These are phyloP conservation scores for Phialocephala subalpina DNA, from an alignment of 2,329 filamentous ascomycete genomes.

Conservation along the genomic window DNA sequence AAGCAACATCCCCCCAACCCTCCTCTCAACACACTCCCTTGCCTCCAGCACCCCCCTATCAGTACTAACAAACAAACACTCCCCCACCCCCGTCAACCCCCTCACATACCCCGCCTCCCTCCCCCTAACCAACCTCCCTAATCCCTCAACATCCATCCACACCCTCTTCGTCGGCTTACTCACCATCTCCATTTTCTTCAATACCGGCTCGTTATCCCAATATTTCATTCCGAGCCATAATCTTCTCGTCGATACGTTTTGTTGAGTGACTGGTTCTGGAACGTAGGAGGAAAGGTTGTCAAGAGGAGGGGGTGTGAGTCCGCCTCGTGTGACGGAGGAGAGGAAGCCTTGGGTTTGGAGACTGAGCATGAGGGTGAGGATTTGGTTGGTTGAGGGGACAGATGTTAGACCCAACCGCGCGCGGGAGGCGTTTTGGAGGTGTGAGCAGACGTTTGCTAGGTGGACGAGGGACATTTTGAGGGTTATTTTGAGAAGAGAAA, in stretches of 20 bases:
- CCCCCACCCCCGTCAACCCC: conserved; percentile 70
- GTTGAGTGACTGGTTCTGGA: conserved; percentile 59
- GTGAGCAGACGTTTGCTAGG: conserved; percentile 75
- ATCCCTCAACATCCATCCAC: conserved; percentile 64
- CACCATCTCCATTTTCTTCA: conserved; percentile 68
- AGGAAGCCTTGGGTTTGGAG: conserved; percentile 76
- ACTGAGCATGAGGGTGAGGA: conserved; percentile 68
- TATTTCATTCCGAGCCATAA: conserved; percentile 80
- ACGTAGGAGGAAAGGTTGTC: conserved; percentile 56
- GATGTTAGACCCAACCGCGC: conserved; percentile 74
- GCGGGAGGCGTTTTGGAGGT: conserved; percentile 76
- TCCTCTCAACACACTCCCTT: conserved; percentile 75
- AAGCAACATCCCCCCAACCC: conserved; percentile 71
- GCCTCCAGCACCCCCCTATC: conserved; percentile 73
- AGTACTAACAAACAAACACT: conserved; percentile 73
- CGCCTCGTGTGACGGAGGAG: conserved; percentile 71
- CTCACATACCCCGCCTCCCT: conserved; percentile 63
- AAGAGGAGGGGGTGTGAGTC: conserved; percentile 61
- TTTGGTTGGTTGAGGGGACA: conserved; percentile 71
- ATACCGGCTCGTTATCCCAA: conserved; percentile 74
- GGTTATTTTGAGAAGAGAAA: neutral
- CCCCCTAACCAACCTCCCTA: conserved; percentile 67
- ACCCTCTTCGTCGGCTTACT: conserved; percentile 75
- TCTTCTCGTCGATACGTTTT: conserved; percentile 67
- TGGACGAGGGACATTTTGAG: conserved; percentile 72